Evolutionary conservation across 495 filamentous ascomycete species (phyloP).

Genomic region (Cenococcum geophilum): DNA sequence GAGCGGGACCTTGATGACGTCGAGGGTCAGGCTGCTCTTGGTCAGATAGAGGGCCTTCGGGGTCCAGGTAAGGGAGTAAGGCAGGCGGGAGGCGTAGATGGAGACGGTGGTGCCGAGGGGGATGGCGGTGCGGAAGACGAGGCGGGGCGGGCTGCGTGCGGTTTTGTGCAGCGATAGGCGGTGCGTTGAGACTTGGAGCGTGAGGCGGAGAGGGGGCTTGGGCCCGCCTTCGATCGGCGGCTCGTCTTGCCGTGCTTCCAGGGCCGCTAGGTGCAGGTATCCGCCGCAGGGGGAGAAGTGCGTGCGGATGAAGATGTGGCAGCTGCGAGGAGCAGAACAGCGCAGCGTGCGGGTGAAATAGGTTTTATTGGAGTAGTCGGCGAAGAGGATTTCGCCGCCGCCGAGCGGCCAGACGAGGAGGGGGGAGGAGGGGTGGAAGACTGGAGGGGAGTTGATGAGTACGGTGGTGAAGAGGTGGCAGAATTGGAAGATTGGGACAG

Average conservation of each 20-base stretch:
- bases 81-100: not conserved
- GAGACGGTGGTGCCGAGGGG: not conserved
- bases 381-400: constrained; percentile 6
- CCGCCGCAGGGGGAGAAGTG: constrained; percentile 2
- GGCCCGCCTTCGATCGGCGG: not conserved
- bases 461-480: not conserved
- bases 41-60: not conserved
- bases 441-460: constrained; percentile 2
- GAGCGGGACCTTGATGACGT: constrained; percentile 3
- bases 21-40: not conserved
- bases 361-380: constrained; percentile 3
- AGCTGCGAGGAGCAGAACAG: constrained; percentile 1
- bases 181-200: constrained; percentile 5
- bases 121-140: not conserved
- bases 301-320: constrained; percentile 3
- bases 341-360: constrained; percentile 8
- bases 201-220: not conserved
- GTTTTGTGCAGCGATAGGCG: constrained; percentile 4
- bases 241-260: constrained; percentile 1
- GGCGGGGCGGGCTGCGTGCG: constrained; percentile 3
- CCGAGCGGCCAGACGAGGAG: constrained; percentile 9
- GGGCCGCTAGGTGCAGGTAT: constrained; percentile 3
- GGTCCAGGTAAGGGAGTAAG: constrained; percentile 4
- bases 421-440: constrained; percentile 4
- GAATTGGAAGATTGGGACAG: not conserved